Evolutionary conservation across 495 filamentous ascomycete genomes (phyloP).

Genomic region (Polyplosphaeria fusca): DNA sequence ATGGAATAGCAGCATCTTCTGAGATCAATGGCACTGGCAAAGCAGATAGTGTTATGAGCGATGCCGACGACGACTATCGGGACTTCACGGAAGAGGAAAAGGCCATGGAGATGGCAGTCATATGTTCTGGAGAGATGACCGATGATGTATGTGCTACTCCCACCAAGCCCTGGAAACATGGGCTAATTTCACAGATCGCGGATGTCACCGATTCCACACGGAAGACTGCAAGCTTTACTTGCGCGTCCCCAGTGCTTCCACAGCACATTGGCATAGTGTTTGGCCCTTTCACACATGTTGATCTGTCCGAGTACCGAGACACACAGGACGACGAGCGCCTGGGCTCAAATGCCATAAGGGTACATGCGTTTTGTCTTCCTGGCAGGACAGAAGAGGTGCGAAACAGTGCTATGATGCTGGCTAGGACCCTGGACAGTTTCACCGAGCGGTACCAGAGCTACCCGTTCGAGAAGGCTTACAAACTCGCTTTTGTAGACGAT

Average conservation of each 20-base stretch:
- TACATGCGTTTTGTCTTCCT: conserved; percentile 88
- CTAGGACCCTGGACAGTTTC: conserved; percentile 80
- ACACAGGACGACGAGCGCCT: conserved; percentile 88
- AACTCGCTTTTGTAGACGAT: conserved; percentile 92
- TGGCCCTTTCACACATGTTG: conserved; percentile 90
- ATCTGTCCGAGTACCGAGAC: conserved; percentile 83
- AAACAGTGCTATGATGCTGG: conserved; percentile 76
- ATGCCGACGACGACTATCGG: conserved; percentile 24
- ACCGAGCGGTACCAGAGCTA: conserved; percentile 80
- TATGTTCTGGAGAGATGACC: conserved; percentile 82
- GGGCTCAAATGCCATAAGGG: conserved; percentile 73
- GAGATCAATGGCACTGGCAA: conserved; percentile 12
- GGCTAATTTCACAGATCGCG: conserved; percentile 49
- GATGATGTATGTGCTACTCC: conserved; percentile 62
- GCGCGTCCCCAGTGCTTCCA: conserved; percentile 65
- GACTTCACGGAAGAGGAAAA: conserved; percentile 71
- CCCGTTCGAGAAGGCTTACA: conserved; percentile 75
- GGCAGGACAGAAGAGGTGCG: conserved; percentile 72
- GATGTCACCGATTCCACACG: conserved; percentile 70
- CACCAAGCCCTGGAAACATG: not conserved
- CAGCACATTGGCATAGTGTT: conserved; percentile 89
- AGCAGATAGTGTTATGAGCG: conserved; percentile 26
- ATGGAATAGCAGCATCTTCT: conserved; percentile 6
- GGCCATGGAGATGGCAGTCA: conserved; percentile 77
- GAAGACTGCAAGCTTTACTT: conserved; percentile 79